phyloP scores from a whole-genome alignment of 805 yeast species.

The Kodamaea kaohsiungensis region DNA sequence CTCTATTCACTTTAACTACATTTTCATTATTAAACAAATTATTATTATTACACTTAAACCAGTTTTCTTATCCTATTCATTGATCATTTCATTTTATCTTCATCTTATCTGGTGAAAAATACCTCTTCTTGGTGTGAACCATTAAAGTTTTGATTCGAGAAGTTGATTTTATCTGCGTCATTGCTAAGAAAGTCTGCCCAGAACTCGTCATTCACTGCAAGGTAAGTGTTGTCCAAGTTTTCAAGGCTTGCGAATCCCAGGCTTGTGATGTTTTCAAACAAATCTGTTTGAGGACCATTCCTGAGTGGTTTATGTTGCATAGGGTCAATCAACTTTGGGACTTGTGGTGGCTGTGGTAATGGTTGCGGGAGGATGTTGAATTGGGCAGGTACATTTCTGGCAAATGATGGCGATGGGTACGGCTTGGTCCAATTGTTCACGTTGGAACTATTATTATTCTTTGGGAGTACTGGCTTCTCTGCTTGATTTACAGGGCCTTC shows the following conservation, averaged over 20 bases:
- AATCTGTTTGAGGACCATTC: background rate
- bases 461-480: background rate
- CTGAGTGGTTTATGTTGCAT: background rate
- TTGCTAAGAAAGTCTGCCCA: constrained; percentile 60
- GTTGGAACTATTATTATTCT: constrained; percentile 12
- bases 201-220: constrained; percentile 66
- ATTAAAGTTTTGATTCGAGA: constrained; percentile 24
- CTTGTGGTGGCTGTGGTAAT: constrained; percentile 1
- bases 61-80: background rate
- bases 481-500: background rate
- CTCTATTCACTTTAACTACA: background rate
- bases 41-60: background rate
- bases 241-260: constrained; percentile 28
- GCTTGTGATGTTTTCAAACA: background rate
- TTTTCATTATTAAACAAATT: background rate
- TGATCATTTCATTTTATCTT: background rate
- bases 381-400: background rate
- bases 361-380: background rate
- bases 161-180: constrained; percentile 34
- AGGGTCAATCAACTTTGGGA: background rate
- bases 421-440: constrained; percentile 8
- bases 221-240: constrained; percentile 48
- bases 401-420: background rate
- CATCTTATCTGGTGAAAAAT: constrained; percentile 22
- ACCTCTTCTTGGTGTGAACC: constrained; percentile 24